Conservation (phyloP, 495 filamentous ascomycete genomes). For the Beverwykella pulmonaria region DNA sequence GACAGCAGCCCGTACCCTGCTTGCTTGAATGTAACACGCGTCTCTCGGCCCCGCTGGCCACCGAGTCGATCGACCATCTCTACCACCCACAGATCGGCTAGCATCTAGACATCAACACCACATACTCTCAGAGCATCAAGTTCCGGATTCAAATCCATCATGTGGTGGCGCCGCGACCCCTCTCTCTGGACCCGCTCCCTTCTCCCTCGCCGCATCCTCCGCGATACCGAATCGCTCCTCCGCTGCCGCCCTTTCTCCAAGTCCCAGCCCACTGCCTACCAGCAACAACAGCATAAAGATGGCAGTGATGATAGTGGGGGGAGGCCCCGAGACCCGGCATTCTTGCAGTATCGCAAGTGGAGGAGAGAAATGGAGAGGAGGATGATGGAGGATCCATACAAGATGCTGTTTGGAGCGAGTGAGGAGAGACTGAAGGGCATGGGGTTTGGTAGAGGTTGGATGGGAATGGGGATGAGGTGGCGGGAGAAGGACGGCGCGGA, state of each 20-base stretch:
- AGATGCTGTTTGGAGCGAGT: slow-evolving; percentile 18
- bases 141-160: neutral
- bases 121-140: neutral
- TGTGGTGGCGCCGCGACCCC: slow-evolving; percentile 25
- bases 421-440: slow-evolving; percentile 13
- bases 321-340: too few relatives aligned
- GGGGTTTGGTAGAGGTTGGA: slow-evolving; percentile 1
- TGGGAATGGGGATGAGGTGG: neutral
- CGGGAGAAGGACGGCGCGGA: slow-evolving; percentile 14
- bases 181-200: slow-evolving; percentile 17
- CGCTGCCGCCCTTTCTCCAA: slow-evolving; percentile 25
- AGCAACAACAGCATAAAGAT: slow-evolving; percentile 13
- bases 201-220: slow-evolving; percentile 11
- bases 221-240: neutral
- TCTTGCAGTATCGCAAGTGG: slow-evolving; percentile 9
- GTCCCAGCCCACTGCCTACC: neutral
- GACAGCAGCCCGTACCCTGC: too few relatives aligned
- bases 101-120: neutral
- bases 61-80: neutral
- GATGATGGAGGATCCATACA: slow-evolving; percentile 19
- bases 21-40: too few relatives aligned
- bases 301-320: slow-evolving; percentile 10
- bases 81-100: too few relatives aligned
- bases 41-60: neutral
- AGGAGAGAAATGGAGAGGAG: slow-evolving; percentile 5